Evolutionary conservation across 2,329 filamentous ascomycete genomes (phyloP).

Genomic region (Pseudocercospora crystallina): DNA sequence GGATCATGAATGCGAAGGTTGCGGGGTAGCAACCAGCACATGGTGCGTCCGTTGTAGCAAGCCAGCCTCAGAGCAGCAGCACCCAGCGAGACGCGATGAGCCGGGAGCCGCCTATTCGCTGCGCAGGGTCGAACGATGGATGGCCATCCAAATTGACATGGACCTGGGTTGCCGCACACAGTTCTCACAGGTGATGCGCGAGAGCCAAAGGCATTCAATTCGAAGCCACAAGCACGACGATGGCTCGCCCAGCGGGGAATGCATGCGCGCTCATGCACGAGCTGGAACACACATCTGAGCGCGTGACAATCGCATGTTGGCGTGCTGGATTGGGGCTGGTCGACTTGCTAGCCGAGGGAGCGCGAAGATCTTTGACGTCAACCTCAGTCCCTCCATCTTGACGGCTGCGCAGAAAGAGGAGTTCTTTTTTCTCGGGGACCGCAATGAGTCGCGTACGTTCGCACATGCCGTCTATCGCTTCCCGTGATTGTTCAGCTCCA

Average conservation of each 20-base stretch:
- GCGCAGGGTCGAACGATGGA: constrained; percentile 12
- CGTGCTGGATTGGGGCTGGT: constrained; percentile 10
- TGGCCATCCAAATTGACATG: constrained; percentile 8
- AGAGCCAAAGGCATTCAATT: constrained; percentile 3
- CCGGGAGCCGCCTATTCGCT: constrained; percentile 10
- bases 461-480: no score
- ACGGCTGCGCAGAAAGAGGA: no score
- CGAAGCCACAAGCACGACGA: constrained; percentile 5
- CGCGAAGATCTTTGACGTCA: constrained; percentile 16
- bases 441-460: no score
- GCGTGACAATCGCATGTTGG: constrained; percentile 14
- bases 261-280: constrained; percentile 15
- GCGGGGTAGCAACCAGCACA: constrained; percentile 4
- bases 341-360: constrained; percentile 17
- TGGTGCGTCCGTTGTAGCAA: not conserved
- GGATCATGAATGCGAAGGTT: constrained; percentile 14
- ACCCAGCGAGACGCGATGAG: not conserved
- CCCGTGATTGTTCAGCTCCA: no score
- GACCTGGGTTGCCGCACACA: constrained; percentile 1
- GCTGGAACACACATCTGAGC: constrained; percentile 10
- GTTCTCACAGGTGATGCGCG: not conserved
- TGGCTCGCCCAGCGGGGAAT: constrained; percentile 19
- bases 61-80: no score
- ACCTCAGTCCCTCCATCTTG: not conserved
- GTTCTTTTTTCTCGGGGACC: no score